Base-by-base conservation (phyloP, 2,329 filamentous ascomycete species). In the Chaetomium globosum region DNA sequence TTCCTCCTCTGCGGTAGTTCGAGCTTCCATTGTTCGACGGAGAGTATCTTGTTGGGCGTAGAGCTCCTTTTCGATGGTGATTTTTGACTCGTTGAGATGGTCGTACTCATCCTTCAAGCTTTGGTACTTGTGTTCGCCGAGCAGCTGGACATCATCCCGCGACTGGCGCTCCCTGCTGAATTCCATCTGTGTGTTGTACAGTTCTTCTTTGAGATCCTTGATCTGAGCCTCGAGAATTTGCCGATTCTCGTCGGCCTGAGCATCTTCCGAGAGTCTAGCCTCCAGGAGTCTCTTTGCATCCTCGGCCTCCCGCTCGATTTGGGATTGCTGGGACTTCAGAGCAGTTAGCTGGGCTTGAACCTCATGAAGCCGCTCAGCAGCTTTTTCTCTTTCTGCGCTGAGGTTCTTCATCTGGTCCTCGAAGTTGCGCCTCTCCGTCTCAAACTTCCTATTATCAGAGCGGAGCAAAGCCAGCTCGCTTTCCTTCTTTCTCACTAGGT, bases 41-140 rank as follows among this genome's bases (percentile, higher is more conserved):
- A 97, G 85, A 12, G 91, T 90, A 74, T 99, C 94, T 76, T 97
- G 93, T 74, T 98, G 94, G 5, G 91, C 89, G 75, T 98, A 98
- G 76, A 99, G 89, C 77, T 98, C 94, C 77, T 97, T 98, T 77
- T 99, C 94, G 68, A 99, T 97, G 55, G 89, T 96, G 72, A 97
- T 97, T 77, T 99, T 99, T 31, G 92, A 89, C 69, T 97, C 93
- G 72, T 97, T 97, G 39, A 98, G 83, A 39, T 87, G 86, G 58
- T 96, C 89, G 71, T 88, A 96, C 70, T 98, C 93, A 30, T 93
- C 88, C 74, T 93, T 89, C 66, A 99, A 82, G 59, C 89, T 87
- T 53, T 90, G 83, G 72, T 89, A 91, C 75, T 95, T 96, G 78
- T 97, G 93, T 71, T 97, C 93, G 4, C 91, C 88, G 64, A 98